Evolutionary conservation across 2,329 filamentous ascomycete species (phyloP).

Genomic region (Mycosphaerella sp.): DNA sequence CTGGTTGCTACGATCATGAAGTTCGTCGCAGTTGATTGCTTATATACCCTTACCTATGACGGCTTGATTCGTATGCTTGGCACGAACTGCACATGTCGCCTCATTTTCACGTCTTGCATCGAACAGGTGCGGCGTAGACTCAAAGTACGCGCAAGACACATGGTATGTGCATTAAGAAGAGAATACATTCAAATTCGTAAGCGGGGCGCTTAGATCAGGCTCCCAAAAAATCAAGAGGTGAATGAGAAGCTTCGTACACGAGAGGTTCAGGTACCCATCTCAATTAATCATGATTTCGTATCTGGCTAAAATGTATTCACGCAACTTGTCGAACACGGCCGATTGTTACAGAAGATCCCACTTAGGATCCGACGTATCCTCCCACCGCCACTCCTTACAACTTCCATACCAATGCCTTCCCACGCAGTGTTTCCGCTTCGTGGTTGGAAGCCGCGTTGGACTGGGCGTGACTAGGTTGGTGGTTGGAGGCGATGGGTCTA

Average conservation of each 20-base stretch:
- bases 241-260: not conserved
- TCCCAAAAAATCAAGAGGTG: not conserved
- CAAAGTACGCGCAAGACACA: too few relatives aligned
- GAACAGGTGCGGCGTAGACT: too few relatives aligned
- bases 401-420: slow-evolving; percentile 26
- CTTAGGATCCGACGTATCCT: slow-evolving; percentile 14
- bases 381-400: slow-evolving; percentile 23
- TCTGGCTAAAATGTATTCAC: slow-evolving; percentile 1
- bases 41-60: too few relatives aligned
- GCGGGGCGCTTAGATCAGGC: too few relatives aligned
- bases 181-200: too few relatives aligned
- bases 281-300: not conserved
- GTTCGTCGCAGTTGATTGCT: too few relatives aligned
- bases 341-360: slow-evolving; percentile 13
- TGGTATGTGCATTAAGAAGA: too few relatives aligned
- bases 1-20: too few relatives aligned
- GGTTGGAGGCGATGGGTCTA: slow-evolving; percentile 24
- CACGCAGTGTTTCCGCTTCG: slow-evolving; percentile 19
- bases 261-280: too few relatives aligned
- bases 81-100: too few relatives aligned
- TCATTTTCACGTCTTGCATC: too few relatives aligned
- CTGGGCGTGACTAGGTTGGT: slow-evolving; percentile 13
- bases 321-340: not conserved
- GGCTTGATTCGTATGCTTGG: too few relatives aligned
- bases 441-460: slow-evolving; percentile 15